Base-by-base conservation (phyloP, 257 asterid genomes). In the Nicotiana attenuata region DNA sequence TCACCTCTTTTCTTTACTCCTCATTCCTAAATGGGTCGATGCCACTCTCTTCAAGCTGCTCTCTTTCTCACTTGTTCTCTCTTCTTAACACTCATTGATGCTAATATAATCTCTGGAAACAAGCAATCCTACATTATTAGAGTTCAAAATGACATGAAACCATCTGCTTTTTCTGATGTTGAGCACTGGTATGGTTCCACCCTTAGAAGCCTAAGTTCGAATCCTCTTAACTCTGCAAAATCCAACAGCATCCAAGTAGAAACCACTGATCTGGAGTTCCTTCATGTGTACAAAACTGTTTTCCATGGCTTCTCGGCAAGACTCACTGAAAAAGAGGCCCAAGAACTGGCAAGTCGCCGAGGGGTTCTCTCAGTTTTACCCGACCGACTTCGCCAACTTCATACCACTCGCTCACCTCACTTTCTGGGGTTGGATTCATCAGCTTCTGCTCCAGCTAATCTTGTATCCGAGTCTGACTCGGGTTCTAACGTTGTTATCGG, bases 251-350 rank as follows among this genome's bases (percentile, higher is more conserved):
- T 10, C 61, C 26, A 10, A 35, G 10, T 1, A 16, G 60, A 4
- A 19, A 78, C 24, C 10, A 89, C 69, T 22, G 24, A 31, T 65
- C 56, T 5, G 10, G 88, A 81, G 0, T 86, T 93, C 59, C 84
- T 93, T 16, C 98, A 95, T 67, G 87, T 91, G 19, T 95, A 95
- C 82, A 86, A 53, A 85, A 93, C 92, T 1, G 97, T 93, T 38
- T 91, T 95, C 77, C 97, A 92, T 82, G 98, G 98, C 0, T 95
- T 95, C 63, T 92, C 98, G 1, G 89, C 94, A 8, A 86, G 77
- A 77, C 85, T 95, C 66, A 91, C 97, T 11, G 84, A 71, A 53
- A 52, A 87, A 29, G 88, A 90, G 84, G 98, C 92, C 45, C 78
- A 77, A 52, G 63, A 86, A 59, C 93, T 95, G 26, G 24, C 24